phyloP scores from a whole-genome alignment of 768 basidiomycete species.

The Russula abietina region DNA sequence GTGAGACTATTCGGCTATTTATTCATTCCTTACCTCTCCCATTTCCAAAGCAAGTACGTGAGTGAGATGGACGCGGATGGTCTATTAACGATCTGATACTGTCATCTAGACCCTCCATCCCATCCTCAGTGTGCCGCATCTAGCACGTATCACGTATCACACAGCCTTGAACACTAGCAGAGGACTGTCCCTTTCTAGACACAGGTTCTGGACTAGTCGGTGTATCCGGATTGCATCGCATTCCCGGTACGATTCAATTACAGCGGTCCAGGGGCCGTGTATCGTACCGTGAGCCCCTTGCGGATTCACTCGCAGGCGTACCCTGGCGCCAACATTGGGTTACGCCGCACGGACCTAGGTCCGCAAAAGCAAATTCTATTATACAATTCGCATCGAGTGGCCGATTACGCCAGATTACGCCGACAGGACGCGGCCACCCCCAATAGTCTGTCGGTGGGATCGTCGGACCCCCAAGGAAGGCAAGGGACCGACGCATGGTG shows the following conservation, averaged over 20 bases:
- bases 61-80: slow-evolving; percentile 3
- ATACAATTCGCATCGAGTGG: neutral
- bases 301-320: slow-evolving; percentile 1
- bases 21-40: neutral
- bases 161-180: neutral
- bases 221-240: neutral
- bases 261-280: neutral
- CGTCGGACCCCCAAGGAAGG: slow-evolving; percentile 13
- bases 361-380: neutral
- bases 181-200: neutral
- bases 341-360: neutral
- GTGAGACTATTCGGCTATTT: slow-evolving; percentile 6
- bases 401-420: neutral
- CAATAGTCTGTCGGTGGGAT: slow-evolving; percentile 7
- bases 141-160: neutral
- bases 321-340: slow-evolving; percentile 6
- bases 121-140: slow-evolving; percentile 7
- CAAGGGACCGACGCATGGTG: slow-evolving; percentile 20
- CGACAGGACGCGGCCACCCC: neutral
- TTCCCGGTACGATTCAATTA: neutral
- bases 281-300: neutral
- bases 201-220: neutral
- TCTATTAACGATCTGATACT: slow-evolving; percentile 13
- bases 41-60: slow-evolving; percentile 13
- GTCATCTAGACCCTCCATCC: neutral